Conservation (phyloP, 2,329 filamentous ascomycete genomes). For the Paraphoma sp. region DNA sequence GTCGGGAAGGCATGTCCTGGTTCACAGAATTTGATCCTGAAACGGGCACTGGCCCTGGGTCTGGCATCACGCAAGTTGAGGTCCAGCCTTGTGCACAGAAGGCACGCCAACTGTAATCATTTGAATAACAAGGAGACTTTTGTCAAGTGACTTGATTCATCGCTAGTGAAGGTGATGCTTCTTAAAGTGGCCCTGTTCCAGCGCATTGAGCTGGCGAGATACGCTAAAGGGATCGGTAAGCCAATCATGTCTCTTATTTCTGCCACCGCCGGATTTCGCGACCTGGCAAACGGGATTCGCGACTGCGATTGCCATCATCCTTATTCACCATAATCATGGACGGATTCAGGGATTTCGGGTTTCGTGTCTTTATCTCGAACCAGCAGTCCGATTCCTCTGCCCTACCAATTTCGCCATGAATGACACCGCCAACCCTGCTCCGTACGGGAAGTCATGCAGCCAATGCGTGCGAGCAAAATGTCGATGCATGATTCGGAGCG, state of each 20-base stretch:
- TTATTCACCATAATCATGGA: too few relatives aligned
- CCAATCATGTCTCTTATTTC: not conserved
- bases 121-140: too few relatives aligned
- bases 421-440: constrained; percentile 11
- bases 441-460: constrained; percentile 34
- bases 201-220: too few relatives aligned
- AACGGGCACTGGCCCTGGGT: constrained; percentile 3
- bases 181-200: too few relatives aligned
- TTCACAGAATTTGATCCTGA: constrained; percentile 19
- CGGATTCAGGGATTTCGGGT: too few relatives aligned
- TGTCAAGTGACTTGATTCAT: too few relatives aligned
- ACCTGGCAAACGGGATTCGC: too few relatives aligned
- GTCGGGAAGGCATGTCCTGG: constrained; percentile 9
- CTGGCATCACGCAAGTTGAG: constrained; percentile 10
- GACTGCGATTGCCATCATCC: too few relatives aligned
- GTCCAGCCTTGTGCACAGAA: constrained; percentile 7
- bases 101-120: not conserved
- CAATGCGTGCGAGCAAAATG: constrained; percentile 35
- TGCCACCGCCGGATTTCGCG: not conserved
- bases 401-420: constrained; percentile 11
- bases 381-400: too few relatives aligned
- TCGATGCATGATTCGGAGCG: constrained; percentile 25
- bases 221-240: too few relatives aligned
- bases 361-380: too few relatives aligned
- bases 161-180: too few relatives aligned